These are phyloP conservation scores for Gentiana dahurica DNA, from an alignment of 257 asterid species.

Conservation along the genomic window DNA sequence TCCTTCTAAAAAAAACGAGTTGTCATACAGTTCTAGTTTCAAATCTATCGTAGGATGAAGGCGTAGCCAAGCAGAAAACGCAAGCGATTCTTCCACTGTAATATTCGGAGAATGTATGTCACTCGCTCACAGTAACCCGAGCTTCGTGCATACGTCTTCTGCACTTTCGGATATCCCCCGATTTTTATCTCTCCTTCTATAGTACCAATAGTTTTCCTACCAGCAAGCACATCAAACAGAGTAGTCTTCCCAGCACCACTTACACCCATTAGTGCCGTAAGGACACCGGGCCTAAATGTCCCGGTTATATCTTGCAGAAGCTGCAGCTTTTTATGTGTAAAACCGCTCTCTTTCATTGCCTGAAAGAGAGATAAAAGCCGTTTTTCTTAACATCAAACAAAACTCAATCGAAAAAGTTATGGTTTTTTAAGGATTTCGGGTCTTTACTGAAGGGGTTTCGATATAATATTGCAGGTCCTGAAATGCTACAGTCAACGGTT, in stretches of 20 bases:
- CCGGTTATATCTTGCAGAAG: constrained; percentile 11
- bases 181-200: constrained; percentile 12
- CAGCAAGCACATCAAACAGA: constrained; percentile 15
- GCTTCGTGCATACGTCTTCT: constrained; percentile 8
- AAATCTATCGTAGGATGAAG: constrained; percentile 5
- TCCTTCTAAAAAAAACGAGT: not conserved
- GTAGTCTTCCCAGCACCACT: constrained; percentile 18
- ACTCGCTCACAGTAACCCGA: constrained; percentile 12
- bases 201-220: constrained; percentile 8
- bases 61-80: constrained; percentile 8
- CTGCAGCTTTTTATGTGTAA: constrained; percentile 22
- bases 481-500: constrained; percentile 39
- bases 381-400: not conserved
- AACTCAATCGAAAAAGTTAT: not conserved
- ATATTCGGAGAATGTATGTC: constrained; percentile 9
- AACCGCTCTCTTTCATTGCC: constrained; percentile 57
- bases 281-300: constrained; percentile 10
- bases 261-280: constrained; percentile 9
- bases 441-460: constrained; percentile 39
- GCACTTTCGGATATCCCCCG: constrained; percentile 12
- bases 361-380: constrained; percentile 4
- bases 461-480: constrained; percentile 44
- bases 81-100: constrained; percentile 4
- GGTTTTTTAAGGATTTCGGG: not conserved
- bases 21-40: constrained; percentile 1